A percentile compares a stretch with the other conserved stretches of the same genome.
phyloP scores from a whole-genome alignment of 768 basidiomycete genomes.

The Chalciporus pseudorubinellus region DNA sequence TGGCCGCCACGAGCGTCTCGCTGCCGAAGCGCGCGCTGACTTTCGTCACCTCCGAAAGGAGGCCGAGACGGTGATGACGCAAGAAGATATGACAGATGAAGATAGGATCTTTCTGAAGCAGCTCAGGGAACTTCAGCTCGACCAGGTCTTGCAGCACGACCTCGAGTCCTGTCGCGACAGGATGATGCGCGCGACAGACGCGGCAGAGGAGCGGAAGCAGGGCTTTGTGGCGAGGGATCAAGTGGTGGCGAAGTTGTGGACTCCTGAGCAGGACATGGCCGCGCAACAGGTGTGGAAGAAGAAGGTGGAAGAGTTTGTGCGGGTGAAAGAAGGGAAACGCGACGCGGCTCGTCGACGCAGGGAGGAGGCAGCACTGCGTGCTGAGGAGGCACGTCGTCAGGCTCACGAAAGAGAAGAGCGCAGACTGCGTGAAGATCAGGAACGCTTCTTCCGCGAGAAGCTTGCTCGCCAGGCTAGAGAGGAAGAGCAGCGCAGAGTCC shows the following conservation, averaged over 20 bases:
- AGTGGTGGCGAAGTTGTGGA: conserved; percentile 16
- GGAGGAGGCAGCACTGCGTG: conserved; percentile 16
- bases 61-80: conserved; percentile 19
- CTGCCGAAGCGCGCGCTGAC: neutral
- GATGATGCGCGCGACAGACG: conserved; percentile 22
- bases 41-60: conserved; percentile 8
- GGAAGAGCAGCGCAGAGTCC: conserved; percentile 9
- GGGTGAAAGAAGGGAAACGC: conserved; percentile 1
- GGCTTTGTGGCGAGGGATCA: conserved; percentile 21
- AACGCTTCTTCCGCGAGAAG: conserved; percentile 7
- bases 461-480: conserved; percentile 7
- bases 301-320: conserved; percentile 23
- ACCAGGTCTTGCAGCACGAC: conserved; percentile 10
- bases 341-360: conserved; percentile 3
- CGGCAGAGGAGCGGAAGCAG: conserved; percentile 8
- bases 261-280: conserved; percentile 13
- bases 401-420: conserved; percentile 25
- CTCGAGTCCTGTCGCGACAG: conserved; percentile 23
- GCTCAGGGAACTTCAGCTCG: conserved; percentile 12
- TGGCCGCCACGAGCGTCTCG: conserved; percentile 5
- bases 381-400: conserved; percentile 15
- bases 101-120: conserved; percentile 29
- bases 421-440: conserved; percentile 21
- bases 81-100: conserved; percentile 11
- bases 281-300: conserved; percentile 11